Evolutionary conservation across 805 yeast species (phyloP).

Genomic region (Jamesozyma jinghongensis): DNA sequence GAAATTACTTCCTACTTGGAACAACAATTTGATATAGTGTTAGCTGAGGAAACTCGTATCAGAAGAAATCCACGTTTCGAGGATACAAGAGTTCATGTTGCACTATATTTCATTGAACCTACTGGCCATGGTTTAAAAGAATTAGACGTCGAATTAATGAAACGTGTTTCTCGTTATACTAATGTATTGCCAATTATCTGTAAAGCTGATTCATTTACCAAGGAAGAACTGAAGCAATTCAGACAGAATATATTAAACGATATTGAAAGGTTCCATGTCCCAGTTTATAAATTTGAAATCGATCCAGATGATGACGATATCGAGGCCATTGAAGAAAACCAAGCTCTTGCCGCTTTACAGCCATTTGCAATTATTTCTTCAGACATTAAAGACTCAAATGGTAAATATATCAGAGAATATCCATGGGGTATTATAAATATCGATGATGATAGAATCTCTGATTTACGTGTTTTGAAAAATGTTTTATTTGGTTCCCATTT

Average conservation of each 20-base stretch:
- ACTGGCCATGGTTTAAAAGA: slow-evolving; percentile 74
- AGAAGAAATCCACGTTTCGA: slow-evolving; percentile 76
- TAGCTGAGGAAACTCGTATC: slow-evolving; percentile 81
- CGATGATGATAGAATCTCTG: slow-evolving; percentile 42
- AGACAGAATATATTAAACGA: slow-evolving; percentile 53
- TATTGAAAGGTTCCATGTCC: slow-evolving; percentile 59
- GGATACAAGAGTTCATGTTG: slow-evolving; percentile 68
- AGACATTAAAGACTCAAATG: slow-evolving; percentile 47
- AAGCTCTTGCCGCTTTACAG: slow-evolving; percentile 50
- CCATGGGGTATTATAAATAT: slow-evolving; percentile 59
- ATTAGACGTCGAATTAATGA: slow-evolving; percentile 64
- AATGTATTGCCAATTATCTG: slow-evolving; percentile 65
- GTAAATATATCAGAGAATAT: slow-evolving; percentile 55
- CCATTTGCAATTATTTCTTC: slow-evolving; percentile 70
- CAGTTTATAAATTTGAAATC: slow-evolving; percentile 60
- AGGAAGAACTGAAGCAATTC: slow-evolving; percentile 47
- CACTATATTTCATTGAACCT: slow-evolving; percentile 64
- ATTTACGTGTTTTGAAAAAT: slow-evolving; percentile 49
- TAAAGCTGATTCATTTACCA: slow-evolving; percentile 64
- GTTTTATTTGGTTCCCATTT: slow-evolving; percentile 77
- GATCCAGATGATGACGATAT: slow-evolving; percentile 67
- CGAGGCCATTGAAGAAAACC: slow-evolving; percentile 63
- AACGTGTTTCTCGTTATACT: slow-evolving; percentile 58
- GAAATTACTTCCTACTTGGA: slow-evolving; percentile 61
- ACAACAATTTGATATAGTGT: slow-evolving; percentile 67